Base-by-base conservation (phyloP, 495 filamentous ascomycete genomes). In the Penicillium salamii region DNA sequence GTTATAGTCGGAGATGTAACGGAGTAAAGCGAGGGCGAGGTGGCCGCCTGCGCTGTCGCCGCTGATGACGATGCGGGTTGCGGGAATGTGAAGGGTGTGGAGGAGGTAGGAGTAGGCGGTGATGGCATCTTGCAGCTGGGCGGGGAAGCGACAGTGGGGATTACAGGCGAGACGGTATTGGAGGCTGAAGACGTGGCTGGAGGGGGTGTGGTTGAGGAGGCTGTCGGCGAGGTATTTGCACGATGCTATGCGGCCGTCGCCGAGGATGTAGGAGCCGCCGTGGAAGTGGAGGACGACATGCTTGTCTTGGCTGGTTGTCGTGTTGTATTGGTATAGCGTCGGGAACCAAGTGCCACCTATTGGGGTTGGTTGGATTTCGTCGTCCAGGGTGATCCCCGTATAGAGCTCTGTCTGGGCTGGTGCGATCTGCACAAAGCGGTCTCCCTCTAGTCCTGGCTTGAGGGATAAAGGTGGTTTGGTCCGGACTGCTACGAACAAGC, bases 241-340 rank as follows among this genome's bases (percentile, higher is more conserved):
- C 4, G 53, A 55, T 15, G 23, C 31, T 24, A 44, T 53, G 29
- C 49, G 53, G 14, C 49, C 44, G 20, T 55, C 49, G 35, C 53
- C 53, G 41, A 75, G 32, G 18, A 78, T 67, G 51, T 65, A 81
- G 9, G 68, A 75, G 20, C 78, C 78, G 38, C 77, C 76, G 53
- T 80, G 78, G 46, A 80, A 64, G 51, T 80, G 74, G 17, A 81
- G 65, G 3, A 73, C 55, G 6, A 79, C 55, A 14, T 39, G 42
- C 13, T 40, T 41, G 28, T 42, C 29, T 26, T 54, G n/a, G 9
- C 11, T 5, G 14, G 45, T 48, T 14, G 46, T 36, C 21, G 26
- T 33, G 19, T 40, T 47, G 15, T 43, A 38, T 3, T 46, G 32
- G 20, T 50, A 57, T 15, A 44, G 50, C 12, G 32, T 48, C 42